A percentile compares a stretch with the other conserved stretches of the same genome.
Conservation (phyloP, 768 basidiomycete species). For the Lactarius indigo region DNA sequence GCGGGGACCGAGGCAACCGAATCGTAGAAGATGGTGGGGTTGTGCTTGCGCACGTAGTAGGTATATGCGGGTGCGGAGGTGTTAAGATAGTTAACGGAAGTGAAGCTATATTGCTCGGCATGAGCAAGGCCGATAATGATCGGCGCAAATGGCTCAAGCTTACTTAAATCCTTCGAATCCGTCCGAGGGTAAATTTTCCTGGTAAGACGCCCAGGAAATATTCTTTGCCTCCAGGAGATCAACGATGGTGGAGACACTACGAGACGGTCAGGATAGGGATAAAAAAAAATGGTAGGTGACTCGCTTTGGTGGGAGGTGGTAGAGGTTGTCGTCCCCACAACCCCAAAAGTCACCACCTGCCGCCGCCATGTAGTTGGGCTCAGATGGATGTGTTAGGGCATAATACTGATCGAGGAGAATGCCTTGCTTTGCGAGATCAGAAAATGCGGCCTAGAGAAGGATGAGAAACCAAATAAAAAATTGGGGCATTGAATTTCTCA, state of each 20-base stretch:
- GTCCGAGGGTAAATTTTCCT: constrained; percentile 54
- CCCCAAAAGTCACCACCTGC: constrained; percentile 55
- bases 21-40: constrained; percentile 50
- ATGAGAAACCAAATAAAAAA: constrained; percentile 10
- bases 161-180: constrained; percentile 36
- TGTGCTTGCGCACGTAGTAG: constrained; percentile 57
- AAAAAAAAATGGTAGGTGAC: background rate
- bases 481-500: background rate
- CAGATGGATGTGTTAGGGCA: constrained; percentile 53
- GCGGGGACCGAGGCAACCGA: constrained; percentile 42
- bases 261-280: background rate
- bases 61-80: constrained; percentile 36
- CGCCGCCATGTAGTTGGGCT: constrained; percentile 56
- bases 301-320: constrained; percentile 29
- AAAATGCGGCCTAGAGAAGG: constrained; percentile 32
- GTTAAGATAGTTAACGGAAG: constrained; percentile 39
- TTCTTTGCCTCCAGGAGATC: constrained; percentile 56
- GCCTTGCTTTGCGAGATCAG: constrained; percentile 45
- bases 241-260: constrained; percentile 46
- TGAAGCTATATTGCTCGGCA: constrained; percentile 30
- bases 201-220: constrained; percentile 60
- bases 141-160: background rate
- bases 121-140: background rate
- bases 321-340: constrained; percentile 40
- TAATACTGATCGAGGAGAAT: constrained; percentile 44